A percentile compares a stretch with the other conserved stretches of the same genome.
Conservation (phyloP, 1,139 yeast species). For the Lizanozyma gosingica region DNA sequence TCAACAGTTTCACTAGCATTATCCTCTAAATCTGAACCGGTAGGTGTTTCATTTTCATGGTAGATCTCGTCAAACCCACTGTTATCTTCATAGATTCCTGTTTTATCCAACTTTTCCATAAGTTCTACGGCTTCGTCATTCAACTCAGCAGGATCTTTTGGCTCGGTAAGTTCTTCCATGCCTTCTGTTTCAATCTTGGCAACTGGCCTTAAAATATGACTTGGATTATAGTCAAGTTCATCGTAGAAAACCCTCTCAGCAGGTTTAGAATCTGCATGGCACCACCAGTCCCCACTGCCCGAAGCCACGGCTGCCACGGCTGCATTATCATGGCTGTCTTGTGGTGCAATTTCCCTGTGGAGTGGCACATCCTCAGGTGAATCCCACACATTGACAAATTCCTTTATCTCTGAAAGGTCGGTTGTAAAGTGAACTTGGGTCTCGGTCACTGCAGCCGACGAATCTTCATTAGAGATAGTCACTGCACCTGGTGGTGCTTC, state of each 20-base stretch:
- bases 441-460: neutral
- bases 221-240: neutral
- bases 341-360: neutral
- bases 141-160: slow-evolving; percentile 1
- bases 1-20: neutral
- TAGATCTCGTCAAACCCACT: slow-evolving; percentile 7
- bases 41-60: slow-evolving; percentile 1
- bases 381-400: slow-evolving; percentile 11
- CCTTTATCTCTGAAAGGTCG: slow-evolving; percentile 3
- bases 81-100: slow-evolving; percentile 9
- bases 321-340: neutral
- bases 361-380: slow-evolving; percentile 6
- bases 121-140: neutral
- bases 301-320: neutral
- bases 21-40: neutral
- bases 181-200: slow-evolving; percentile 1
- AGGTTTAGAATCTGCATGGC: slow-evolving; percentile 1
- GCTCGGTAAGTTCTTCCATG: neutral
- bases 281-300: neutral
- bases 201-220: slow-evolving; percentile 2
- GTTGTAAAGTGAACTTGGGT: neutral
- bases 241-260: slow-evolving; percentile 1
- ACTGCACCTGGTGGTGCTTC: slow-evolving; percentile 23
- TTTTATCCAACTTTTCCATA: slow-evolving; percentile 8
- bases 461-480: slow-evolving; percentile 2